A percentile compares a stretch with the other conserved stretches of the same genome.
Conservation (phyloP, 441 rosid genomes). For the Hypseocharis bilobata region DNA sequence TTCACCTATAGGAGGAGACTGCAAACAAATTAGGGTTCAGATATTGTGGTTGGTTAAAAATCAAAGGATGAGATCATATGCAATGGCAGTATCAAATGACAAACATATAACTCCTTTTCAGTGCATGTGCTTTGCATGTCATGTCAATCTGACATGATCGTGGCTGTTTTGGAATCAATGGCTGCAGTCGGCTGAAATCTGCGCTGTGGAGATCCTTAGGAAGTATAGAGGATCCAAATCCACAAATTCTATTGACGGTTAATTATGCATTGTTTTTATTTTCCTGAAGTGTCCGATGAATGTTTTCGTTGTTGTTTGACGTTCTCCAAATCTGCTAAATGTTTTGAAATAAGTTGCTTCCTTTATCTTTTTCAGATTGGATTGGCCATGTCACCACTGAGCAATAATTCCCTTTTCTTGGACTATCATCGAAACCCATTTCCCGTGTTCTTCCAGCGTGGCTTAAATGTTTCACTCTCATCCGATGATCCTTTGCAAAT, state of each 20-base stretch:
- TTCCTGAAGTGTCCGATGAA: not conserved
- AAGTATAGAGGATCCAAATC: not conserved
- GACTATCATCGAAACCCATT: constrained; percentile 52
- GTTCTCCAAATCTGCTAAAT: not conserved
- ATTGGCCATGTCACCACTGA: constrained; percentile 56
- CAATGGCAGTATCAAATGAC: too few relatives aligned
- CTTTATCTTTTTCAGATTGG: constrained; percentile 33
- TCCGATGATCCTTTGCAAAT: constrained; percentile 71
- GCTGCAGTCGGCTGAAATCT: too few relatives aligned
- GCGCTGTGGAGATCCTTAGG: too few relatives aligned
- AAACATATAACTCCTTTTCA: too few relatives aligned
- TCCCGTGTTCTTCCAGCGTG: constrained; percentile 49
- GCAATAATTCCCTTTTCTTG: constrained; percentile 57
- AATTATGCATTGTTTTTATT: not conserved
- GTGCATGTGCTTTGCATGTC: too few relatives aligned
- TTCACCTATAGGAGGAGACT: too few relatives aligned
- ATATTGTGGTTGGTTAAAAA: too few relatives aligned
- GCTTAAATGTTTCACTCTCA: constrained; percentile 61
- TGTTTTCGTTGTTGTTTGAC: too few relatives aligned
- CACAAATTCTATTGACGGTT: not conserved
- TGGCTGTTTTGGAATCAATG: too few relatives aligned
- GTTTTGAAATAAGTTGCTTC: not conserved
- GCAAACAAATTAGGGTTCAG: too few relatives aligned
- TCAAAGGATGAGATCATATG: too few relatives aligned
- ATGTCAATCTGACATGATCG: too few relatives aligned